Percentiles rank a stretch among this genome's conserved stretches.
Conservation (phyloP, 78 protist genomes). For the Pigoraptor vietnamica region DNA sequence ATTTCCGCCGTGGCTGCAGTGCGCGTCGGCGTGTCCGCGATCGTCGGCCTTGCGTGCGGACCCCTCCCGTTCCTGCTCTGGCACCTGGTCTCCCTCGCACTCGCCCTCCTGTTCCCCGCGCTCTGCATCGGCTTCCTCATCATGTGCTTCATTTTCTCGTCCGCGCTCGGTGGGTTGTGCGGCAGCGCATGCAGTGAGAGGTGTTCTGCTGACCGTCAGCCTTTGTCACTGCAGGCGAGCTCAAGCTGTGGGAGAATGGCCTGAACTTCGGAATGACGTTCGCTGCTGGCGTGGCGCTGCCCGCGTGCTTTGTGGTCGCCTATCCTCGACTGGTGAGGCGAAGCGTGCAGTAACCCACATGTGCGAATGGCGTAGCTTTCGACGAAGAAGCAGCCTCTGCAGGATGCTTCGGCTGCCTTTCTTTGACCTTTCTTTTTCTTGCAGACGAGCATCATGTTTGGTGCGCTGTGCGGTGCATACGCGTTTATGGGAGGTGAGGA, state of each 20-base stretch:
- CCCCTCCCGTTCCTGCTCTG: background rate
- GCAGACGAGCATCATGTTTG: background rate
- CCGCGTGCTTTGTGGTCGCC: background rate
- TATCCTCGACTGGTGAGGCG: background rate
- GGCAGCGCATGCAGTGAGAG: too few species aligned
- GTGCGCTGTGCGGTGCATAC: background rate
- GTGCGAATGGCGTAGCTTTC: background rate
- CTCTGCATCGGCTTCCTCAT: background rate
- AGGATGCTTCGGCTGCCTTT: too few species aligned
- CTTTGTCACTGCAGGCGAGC: background rate
- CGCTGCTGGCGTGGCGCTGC: background rate
- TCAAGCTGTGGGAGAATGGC: background rate
- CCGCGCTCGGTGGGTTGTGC: background rate
- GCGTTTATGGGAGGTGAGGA: background rate
- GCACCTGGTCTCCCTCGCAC: background rate
- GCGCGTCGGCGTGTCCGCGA: background rate
- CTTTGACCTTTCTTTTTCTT: too few species aligned
- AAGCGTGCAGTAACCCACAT: background rate
- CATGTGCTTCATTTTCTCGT: background rate
- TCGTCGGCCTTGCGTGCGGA: background rate
- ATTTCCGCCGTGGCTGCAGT: background rate
- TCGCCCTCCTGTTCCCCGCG: background rate
- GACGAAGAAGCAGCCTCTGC: background rate
- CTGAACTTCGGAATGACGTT: background rate
- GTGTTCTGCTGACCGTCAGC: too few species aligned